Evolutionary conservation across 768 basidiomycete species (phyloP), one percentile per base, ranked within the genome.

Genomic region (Russula brevipes): DNA sequence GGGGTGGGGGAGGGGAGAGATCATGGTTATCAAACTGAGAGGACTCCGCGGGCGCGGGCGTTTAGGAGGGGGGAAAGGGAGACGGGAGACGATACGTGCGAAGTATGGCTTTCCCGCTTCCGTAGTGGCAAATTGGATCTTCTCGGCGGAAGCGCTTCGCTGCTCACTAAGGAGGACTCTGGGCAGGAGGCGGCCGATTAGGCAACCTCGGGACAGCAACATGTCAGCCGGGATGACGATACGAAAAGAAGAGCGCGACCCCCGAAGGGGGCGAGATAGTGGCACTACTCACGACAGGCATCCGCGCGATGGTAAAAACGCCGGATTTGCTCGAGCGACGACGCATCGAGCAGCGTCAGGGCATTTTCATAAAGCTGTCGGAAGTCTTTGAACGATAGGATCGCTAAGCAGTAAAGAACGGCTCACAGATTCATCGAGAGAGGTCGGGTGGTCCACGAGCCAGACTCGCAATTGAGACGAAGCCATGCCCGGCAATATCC

Each of bases 161-260:
- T 78, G 81, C 67, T 85, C 79, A 64, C 77, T 77, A 51, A 90
- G 80, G 67, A 89, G 75, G 59, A 80, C 76, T n/a, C 86, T 80
- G 54, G 86, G 82, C 3, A 94, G 80, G 45, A 93, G 79, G n/a
- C 83, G 80, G 19, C 91, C 91, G 64, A 93, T 82, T 41, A 94
- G 76, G 14, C 85, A 86, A 54, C 91, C 91, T 93, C 59, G 35
- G 5, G 36, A 54, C 5, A 17, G 33, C 16, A 35, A 17, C 49
- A 57, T 31, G 53, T 19, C 41, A 12, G 10, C 35, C 45, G 31
- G 50, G 24, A 45, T 14, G 6, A 44, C 17, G 33, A 19, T 35
- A 44, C 8, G 17, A 24, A 31, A 17, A 31, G 17, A 52, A 52
- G 46, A 2, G 24, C 46, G 52, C 19, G 54, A 11, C 24, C 30